Evolutionary conservation across 139 green algal genomes (phyloP).

Genomic region (Eudorina sp.): DNA sequence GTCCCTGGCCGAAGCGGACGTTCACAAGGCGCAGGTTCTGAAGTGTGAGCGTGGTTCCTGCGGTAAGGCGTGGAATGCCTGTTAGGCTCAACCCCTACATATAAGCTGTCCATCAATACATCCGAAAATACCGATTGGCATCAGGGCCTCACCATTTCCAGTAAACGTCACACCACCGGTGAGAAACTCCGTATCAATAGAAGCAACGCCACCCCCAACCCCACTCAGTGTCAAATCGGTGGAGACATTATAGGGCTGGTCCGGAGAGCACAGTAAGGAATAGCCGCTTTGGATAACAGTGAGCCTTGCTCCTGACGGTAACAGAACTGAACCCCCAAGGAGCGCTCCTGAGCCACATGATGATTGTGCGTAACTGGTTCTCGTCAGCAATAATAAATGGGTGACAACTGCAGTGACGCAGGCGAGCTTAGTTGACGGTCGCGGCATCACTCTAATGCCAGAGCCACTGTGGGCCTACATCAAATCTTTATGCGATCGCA

Average conservation of each 20-base stretch:
- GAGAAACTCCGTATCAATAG: neutral
- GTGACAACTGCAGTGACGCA: neutral
- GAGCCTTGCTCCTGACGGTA: neutral
- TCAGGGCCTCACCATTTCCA: neutral
- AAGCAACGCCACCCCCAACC: neutral
- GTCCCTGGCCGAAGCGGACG: neutral
- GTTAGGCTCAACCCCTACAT: too few relatives aligned
- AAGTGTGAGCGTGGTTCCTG: slow-evolving; percentile 4
- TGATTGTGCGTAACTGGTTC: neutral
- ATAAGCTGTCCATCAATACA: too few relatives aligned
- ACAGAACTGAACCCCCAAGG: neutral
- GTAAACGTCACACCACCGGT: neutral
- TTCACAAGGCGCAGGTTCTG: neutral
- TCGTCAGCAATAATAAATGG: neutral
- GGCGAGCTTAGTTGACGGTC: neutral
- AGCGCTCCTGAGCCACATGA: neutral
- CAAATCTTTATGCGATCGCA: neutral
- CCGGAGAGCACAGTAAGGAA: neutral
- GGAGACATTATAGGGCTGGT: neutral
- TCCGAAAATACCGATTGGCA: neutral
- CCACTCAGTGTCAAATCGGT: neutral
- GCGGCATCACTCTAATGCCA: neutral
- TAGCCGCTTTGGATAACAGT: neutral
- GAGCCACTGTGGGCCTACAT: neutral
- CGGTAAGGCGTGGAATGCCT: too few relatives aligned